Evolutionary conservation across 371 early-diverging fungal genomes (phyloP), one percentile per base, ranked within the genome.

Genomic region (Mucor racemosus): DNA sequence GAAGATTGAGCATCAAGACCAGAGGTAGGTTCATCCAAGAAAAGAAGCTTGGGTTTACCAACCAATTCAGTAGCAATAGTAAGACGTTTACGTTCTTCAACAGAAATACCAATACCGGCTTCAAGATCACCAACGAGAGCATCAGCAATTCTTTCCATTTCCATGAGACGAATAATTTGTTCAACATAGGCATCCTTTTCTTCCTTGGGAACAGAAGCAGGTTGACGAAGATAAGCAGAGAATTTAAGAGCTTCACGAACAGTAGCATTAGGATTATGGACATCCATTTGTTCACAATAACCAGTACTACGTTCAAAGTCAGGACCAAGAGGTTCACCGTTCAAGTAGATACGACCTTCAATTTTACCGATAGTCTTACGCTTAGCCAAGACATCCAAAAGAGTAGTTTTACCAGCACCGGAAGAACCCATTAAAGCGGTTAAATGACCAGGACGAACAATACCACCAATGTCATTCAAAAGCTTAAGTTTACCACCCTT

Each of bases 371-470:
- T 87, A 14, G 90, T 92, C 81, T 92, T 92, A 72, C 94, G 88
- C 74, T 88, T 84, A 36, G 94, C 89, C 26, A 93, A 79, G 3
- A 94, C 85, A 77, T 97, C 96, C 75, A 95, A 71, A 3, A 96
- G 84, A 21, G 96, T 93, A 0, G 95, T 92, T 78, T 97, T 97
- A 67, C 97, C 97, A 39, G 93, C 91, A 71, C 95, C 95, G 36
- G 91, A 90, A 11, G 91, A 86, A 40, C 95, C 95, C 91, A 96
- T 91, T 17, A 96, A 76, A 17, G 95, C 97, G 11, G 89, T 87
- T 73, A 93, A 77, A 67, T 89, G 78, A 21, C 87, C 76, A 56
- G 88, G 88, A 53, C 81, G 75, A 34, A 85, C 84, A 57, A 86
- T 84, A 54, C 86, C 82, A 60, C 75, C 75, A 60, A 90, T 73